Base-by-base conservation (phyloP, 164 flowering plant genomes). In the Tetracentron sinense region DNA sequence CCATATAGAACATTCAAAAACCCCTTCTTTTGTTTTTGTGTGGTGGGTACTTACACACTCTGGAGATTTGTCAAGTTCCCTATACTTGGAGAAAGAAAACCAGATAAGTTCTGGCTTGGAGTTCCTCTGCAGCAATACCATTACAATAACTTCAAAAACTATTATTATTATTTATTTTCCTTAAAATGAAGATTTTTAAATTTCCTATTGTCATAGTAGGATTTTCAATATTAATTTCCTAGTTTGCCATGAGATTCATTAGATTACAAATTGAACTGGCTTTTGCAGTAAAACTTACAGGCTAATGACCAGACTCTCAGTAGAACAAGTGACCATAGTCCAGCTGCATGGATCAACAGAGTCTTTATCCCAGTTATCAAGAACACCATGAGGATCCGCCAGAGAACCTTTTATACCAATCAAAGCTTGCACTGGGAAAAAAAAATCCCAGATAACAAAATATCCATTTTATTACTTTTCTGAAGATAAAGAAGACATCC, bases 271-370 rank as follows among this genome's bases (percentile, higher is more conserved):
- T 27, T 6, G 23, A 26, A 16, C 53, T 54, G 38, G 16, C 42
- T 26, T 72, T 22, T 52, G 58, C 27, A 58, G 19, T 20, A n/a
- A 52, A 61, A 81, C 95, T 86, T 81, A 91, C 99, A 94, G 72
- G 77, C 82, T 81, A 72, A 75, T 78, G 29, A 94, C 99, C 0
- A 84, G 68, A 68, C 57, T 74, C 14, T 94, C 89, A 30, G 85
- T 31, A 22, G 96, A 87, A 66, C 99, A 94, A 61, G 96, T 86
- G 66, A 94, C 89, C 99, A 94, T 94, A n/a, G 96, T 67, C 97
- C 97, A 94, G 61, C 97, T 89, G 76, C 98, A 94, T 35, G 97
- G 98, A 82, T 94, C 98, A 75, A 87, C 98, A 66, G 98, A 77
- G 70, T 80, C 78, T 3, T 52, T 72, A 75, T 94, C 98, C 98